A percentile compares a stretch with the other conserved stretches of the same genome.
Evolutionary conservation across 192 early-diverging fungal species (phyloP).

Genomic region (Umbelopsis isabellina): DNA sequence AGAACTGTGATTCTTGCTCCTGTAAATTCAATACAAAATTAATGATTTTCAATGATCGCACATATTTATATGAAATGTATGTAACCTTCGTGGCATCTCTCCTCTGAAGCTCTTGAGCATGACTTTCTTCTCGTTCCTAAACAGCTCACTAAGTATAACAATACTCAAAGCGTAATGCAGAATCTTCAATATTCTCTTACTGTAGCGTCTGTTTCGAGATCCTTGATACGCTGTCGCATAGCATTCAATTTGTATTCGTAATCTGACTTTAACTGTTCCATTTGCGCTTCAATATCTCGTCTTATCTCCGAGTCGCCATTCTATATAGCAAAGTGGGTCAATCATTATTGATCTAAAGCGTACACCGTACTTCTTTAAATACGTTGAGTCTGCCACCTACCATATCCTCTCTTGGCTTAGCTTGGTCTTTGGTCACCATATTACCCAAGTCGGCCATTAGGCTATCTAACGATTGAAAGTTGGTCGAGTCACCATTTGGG

Average conservation of each 20-base stretch:
- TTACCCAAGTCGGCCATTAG: constrained; percentile 77
- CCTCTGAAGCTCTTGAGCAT: background rate
- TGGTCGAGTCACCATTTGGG: constrained; percentile 31
- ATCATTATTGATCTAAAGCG: too few relatives aligned
- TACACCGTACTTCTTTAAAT: too few relatives aligned
- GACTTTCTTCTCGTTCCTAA: background rate
- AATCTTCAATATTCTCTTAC: constrained; percentile 12
- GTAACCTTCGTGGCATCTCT: constrained; percentile 1
- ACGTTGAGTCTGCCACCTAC: background rate
- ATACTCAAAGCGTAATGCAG: background rate
- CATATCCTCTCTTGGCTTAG: constrained; percentile 15
- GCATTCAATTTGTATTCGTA: constrained; percentile 64
- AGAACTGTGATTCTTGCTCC: background rate
- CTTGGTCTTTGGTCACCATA: constrained; percentile 55
- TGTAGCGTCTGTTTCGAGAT: constrained; percentile 54
- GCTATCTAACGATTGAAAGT: constrained; percentile 70
- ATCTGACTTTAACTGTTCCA: constrained; percentile 42
- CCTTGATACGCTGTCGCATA: constrained; percentile 67
- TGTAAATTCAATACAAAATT: background rate
- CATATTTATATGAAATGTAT: background rate
- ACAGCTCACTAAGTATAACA: background rate
- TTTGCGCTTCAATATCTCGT: constrained; percentile 22
- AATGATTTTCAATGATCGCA: background rate
- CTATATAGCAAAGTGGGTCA: background rate
- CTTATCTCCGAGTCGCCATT: constrained; percentile 1